Base-by-base conservation (phyloP, 2,329 filamentous ascomycete genomes). In the Arachnopeziza araneosa region DNA sequence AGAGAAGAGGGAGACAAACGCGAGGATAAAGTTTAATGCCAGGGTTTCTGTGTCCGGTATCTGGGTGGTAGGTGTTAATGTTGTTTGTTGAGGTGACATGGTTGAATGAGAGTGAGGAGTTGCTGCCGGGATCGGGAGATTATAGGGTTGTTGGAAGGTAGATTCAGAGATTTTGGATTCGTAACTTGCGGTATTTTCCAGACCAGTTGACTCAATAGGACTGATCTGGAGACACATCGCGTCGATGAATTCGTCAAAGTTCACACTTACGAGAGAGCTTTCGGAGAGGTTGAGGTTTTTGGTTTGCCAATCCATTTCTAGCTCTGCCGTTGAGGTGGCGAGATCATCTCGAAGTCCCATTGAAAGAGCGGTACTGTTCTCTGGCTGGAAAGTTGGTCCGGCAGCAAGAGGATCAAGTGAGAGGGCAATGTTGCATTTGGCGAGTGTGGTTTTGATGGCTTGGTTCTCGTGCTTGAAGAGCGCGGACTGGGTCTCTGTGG, bases 1-100 rank as follows among this genome's bases (percentile, higher is more conserved):
- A 1, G n/a, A 19, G 23, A n/a, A 12, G 19, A 58, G 24, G 24
- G 10, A 14, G 17, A 64, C 66, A 52, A 57, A 69, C 68, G 69
- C 67, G 17, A 71, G 67, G 30, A 70, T 69, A 53, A 71, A 70
- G 30, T 69, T 71, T 21, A 71, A 65, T 22, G 68, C 69, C n/a
- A 68, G 48, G 2, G 63, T 63, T 21, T 63, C 59, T 26, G 65
- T 21, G 50, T 66, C 62, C 5, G 36, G 36, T 44, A 12, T 14
- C 17, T 44, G 36, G 36, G 17, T 12, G 36, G 12, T 44, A 14
- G 36, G 36, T 44, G 36, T 19, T 44, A 14, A 8, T 44, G 36
- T 14, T 9, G 26, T 9, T 30, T 4, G 26, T 14, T 14, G 36
- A 44, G 36, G 12, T 19, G 10, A 19, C 17, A 19, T 6, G 4